Evolutionary conservation across 2,329 filamentous ascomycete species (phyloP), one percentile per base, ranked within the genome.

Genomic region (Diplodia mutila): DNA sequence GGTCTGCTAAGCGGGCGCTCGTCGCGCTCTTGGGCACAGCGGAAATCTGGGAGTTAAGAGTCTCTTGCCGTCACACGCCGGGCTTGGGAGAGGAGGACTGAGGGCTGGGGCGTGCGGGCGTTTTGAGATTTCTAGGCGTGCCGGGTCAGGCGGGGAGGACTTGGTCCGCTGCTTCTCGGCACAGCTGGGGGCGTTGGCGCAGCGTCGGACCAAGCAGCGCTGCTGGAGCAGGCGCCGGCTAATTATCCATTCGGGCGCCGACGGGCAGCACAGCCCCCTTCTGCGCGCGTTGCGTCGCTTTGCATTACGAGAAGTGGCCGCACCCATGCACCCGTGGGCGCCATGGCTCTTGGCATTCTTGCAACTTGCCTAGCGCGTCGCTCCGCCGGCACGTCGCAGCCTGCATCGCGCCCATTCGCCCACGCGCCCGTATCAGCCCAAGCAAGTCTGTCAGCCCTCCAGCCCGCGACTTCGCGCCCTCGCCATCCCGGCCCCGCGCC

Each of bases 121-220:
- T 67, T 67, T 67, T 67, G 57, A 63, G 66, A 67, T 67, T 67
- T 67, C 66, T 67, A 53, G 65, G 65, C 65, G 54, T 59, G 48
- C 54, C 52, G 66, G 55, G 57, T 67, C 66, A 67, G 66, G 66
- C 66, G 66, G 66, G 66, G 66, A 67, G 66, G 66, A 67, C 66
- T 67, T 67, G 66, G 66, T 67, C 66, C 66, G 66, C 66, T 67
- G 66, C 55, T 52, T 67, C 65, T 67, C 57, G 66, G 66, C 54
- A 55, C 46, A 61, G 39, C 21, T 52, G 27, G 46, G 65, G 32
- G 55, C 32, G 52, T 46, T 48, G 65, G 53, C 65, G 54, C 42
- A 66, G 65, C 39, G 52, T 54, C 39, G 49, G 61, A 48, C 51
- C 51, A 57, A 66, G 64, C 53, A 55, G 53, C 53, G 49, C 37